Evolutionary conservation across 2,329 filamentous ascomycete species (phyloP).

Genomic region (Gyromitra esculenta): DNA sequence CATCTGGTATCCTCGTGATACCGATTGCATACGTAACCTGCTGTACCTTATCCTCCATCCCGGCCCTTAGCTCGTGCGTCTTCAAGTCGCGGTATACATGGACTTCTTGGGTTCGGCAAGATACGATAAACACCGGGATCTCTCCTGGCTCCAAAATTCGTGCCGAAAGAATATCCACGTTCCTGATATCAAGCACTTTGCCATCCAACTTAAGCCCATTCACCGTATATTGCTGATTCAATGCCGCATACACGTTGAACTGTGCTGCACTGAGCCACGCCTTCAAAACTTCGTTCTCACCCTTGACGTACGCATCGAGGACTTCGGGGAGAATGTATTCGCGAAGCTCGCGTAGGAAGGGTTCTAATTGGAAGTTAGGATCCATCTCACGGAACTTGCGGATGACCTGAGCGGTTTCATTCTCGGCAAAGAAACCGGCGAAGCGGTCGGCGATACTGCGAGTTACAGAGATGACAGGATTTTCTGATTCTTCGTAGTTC

Average conservation of each 20-base stretch:
- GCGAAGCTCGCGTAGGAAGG: slow-evolving; percentile 92
- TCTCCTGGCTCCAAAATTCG: slow-evolving; percentile 85
- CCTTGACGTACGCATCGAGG: slow-evolving; percentile 96
- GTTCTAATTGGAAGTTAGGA: slow-evolving; percentile 91
- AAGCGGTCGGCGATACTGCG: slow-evolving; percentile 93
- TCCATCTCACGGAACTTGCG: slow-evolving; percentile 98
- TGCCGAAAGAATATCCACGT: slow-evolving; percentile 86
- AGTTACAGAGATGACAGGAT: slow-evolving; percentile 90
- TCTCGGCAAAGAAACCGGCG: slow-evolving; percentile 96
- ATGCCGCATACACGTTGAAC: slow-evolving; percentile 94
- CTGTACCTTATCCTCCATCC: slow-evolving; percentile 99
- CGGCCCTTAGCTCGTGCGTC: slow-evolving; percentile 85
- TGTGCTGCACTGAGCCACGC: slow-evolving; percentile 96
- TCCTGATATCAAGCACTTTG: slow-evolving; percentile 91
- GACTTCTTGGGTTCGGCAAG: slow-evolving; percentile 94
- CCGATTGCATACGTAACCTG: slow-evolving; percentile 98
- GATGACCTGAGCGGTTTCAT: slow-evolving; percentile 96
- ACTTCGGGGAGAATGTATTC: slow-evolving; percentile 98
- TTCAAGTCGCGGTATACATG: slow-evolving; percentile 96
- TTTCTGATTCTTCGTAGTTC: slow-evolving; percentile 95
- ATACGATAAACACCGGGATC: slow-evolving; percentile 95
- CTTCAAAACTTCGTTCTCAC: slow-evolving; percentile 87
- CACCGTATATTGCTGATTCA: slow-evolving; percentile 94
- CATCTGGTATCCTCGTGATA: slow-evolving; percentile 90
- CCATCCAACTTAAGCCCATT: slow-evolving; percentile 94